Base-by-base conservation (phyloP, 2,329 filamentous ascomycete species). In the Neofusicoccum cordaticola region DNA sequence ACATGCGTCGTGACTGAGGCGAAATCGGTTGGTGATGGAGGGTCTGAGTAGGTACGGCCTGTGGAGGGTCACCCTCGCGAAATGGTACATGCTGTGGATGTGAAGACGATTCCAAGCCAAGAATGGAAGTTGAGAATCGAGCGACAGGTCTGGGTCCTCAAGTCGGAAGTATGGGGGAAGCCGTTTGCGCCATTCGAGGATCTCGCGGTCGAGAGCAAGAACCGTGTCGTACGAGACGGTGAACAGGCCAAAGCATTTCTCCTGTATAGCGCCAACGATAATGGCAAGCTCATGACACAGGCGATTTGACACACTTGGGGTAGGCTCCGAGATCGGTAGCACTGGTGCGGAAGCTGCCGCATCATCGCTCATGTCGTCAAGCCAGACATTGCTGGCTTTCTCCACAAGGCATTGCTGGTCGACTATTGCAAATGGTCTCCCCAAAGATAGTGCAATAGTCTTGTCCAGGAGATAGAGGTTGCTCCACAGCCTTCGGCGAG, bases 11-110 rank as follows among this genome's bases (percentile, higher is more conserved):
- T 77, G 75, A 41, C 77, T 79, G 63, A 76, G 70, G 48, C 71
- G 72, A 67, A 77, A 79, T 4, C 76, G 72, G 64, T 79, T 74
- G 0, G 77, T 79, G 65, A 79, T 78, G 15, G 77, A 79, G 56
- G 77, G 72, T 1, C 75, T 73, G n/a, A 79, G 69, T 1, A 79
- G 71, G 48, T 77, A 80, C 0, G 77, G 73, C 2, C 78, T 71
- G 65, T 80, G 78, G 1, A 80, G 72, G 2, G 77, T 80, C 41
- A 79, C 75, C 31, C 77, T 69, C 3, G 77, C 73, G 58, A 80
- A 80, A 63, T 80, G 76, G 57, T 77, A 80, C 57, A 73, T 72
- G 17, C 74, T 76, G 66, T 79, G 78, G 2, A 80, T 70, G 63
- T 78, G 74, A 5, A 78, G 70, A 2, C 78, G 69, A 44, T 79